A percentile compares a stretch with the other conserved stretches of the same genome.
Conservation (phyloP, 2,329 filamentous ascomycete species). For the Elsinoe batatas region DNA sequence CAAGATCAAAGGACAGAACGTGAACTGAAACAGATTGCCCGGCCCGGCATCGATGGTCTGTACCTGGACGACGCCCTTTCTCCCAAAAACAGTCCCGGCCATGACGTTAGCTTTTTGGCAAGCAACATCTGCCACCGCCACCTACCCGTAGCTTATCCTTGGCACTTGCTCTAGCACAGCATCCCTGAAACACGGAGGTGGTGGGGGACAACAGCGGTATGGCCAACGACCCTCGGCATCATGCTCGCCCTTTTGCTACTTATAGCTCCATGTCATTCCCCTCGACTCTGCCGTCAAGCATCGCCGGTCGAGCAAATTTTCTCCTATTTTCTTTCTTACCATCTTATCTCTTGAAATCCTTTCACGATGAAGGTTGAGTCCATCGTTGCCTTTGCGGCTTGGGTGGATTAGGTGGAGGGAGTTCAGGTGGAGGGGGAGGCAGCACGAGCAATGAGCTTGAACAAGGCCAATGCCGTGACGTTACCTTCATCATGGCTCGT, state of each 20-base stretch:
- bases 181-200: neutral
- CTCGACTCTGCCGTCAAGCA: neutral
- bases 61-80: too few species aligned
- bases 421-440: neutral
- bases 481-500: slow-evolving; percentile 47
- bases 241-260: neutral
- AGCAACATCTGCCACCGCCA: neutral
- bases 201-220: neutral
- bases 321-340: neutral
- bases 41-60: too few species aligned
- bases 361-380: neutral
- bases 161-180: neutral
- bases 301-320: slow-evolving; percentile 4
- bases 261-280: neutral
- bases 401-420: neutral
- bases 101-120: neutral
- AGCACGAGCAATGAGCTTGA: slow-evolving; percentile 17
- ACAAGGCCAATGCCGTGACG: slow-evolving; percentile 30
- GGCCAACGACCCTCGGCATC: neutral
- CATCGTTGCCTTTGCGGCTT: neutral
- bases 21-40: too few species aligned
- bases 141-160: neutral
- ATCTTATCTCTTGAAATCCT: neutral
- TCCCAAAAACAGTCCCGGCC: neutral
- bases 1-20: too few species aligned